Base-by-base conservation (phyloP, 495 filamentous ascomycete genomes). In the Tuber umbilicatum region DNA sequence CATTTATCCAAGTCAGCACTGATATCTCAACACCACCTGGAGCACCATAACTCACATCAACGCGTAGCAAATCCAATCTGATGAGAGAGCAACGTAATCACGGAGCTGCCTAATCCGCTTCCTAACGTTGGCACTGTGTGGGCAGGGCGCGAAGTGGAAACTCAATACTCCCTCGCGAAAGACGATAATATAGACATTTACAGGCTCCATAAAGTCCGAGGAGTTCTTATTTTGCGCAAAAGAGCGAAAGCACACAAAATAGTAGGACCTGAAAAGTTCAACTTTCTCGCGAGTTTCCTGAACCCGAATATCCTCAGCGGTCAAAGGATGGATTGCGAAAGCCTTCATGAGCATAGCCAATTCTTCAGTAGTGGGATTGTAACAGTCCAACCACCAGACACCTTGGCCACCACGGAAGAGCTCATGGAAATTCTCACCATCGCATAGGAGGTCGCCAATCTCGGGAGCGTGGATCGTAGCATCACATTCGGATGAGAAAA, bases 51-150 rank as follows among this genome's bases (percentile, higher is more conserved):
- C 78, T 68, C 73, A 79, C 78, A 99, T 97, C 78, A 99, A 89
- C 42, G 93, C 95, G 79, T 99, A 99, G 21, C 93, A 96, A 79
- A 99, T 97, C 95, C 95, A 99, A 83, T 99, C 95, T 0, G 94
- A 93, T 75, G 90, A 93, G 10, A 97, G 86, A 77, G 95, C 92
- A 78, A 98, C 87, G 82, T 97, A 98, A 84, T 99, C 96, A 81
- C 92, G 92, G 69, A 99, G 86, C 83, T 98, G 95, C 40, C 95
- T 90, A 82, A 99, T 93, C 38, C 95, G 90, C 40, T 94, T 88
- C 37, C 95, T 92, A 38, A 99, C 95, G 81, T 99, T 97, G 80
- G 94, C 93, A 17, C 94, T 92, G 84, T 99, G 95, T 2, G 94
- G 95, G 1, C 92, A 95, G 82, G 93, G 89, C 38, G 91, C 92